Evolutionary conservation across 805 yeast genomes (phyloP).

Genomic region (Kurtzmaniella cleridarum): DNA sequence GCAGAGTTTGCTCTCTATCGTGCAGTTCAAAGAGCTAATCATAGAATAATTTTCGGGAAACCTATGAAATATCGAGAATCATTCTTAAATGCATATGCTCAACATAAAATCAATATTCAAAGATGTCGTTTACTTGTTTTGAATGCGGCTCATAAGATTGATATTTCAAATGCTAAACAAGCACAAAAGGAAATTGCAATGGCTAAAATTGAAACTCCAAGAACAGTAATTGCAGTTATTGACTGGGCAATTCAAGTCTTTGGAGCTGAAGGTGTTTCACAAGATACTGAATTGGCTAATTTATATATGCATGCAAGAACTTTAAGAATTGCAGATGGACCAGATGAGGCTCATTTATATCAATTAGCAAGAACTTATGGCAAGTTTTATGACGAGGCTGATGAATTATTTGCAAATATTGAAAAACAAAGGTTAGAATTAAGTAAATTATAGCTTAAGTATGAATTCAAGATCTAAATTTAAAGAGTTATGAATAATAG

Average conservation of each 20-base stretch:
- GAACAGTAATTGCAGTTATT: slow-evolving; percentile 43
- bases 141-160: slow-evolving; percentile 58
- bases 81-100: slow-evolving; percentile 45
- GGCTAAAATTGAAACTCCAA: slow-evolving; percentile 61
- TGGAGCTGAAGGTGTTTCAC: slow-evolving; percentile 63
- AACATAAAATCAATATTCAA: slow-evolving; percentile 48
- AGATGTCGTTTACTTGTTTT: slow-evolving; percentile 50
- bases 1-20: slow-evolving; percentile 51
- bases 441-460: slow-evolving; percentile 20
- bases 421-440: slow-evolving; percentile 15
- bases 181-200: slow-evolving; percentile 54
- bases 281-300: slow-evolving; percentile 54
- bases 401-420: slow-evolving; percentile 25
- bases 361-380: slow-evolving; percentile 50
- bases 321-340: slow-evolving; percentile 63
- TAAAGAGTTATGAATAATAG: no score
- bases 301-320: slow-evolving; percentile 49
- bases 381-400: slow-evolving; percentile 31
- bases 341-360: slow-evolving; percentile 59
- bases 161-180: slow-evolving; percentile 46
- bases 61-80: slow-evolving; percentile 46
- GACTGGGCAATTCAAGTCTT: slow-evolving; percentile 62
- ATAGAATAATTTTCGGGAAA: slow-evolving; percentile 48
- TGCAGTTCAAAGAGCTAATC: slow-evolving; percentile 46
- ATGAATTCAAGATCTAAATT: no score